Evolutionary conservation across 805 yeast genomes (phyloP), one percentile per base, ranked within the genome.

Genomic region (Candida boidinii): DNA sequence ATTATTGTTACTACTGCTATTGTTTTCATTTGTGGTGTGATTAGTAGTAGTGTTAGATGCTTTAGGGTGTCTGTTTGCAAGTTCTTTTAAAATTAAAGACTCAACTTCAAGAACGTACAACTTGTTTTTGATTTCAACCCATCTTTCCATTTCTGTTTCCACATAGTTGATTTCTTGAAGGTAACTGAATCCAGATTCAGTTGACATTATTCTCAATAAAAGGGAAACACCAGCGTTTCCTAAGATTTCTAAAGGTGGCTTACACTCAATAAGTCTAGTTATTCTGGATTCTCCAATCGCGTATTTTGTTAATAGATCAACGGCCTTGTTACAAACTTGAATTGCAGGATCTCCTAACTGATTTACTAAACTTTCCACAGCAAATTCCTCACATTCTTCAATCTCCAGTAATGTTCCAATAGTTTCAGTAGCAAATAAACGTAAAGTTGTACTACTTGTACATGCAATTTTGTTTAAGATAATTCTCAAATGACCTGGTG

Each of bases 261-360:
- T 57, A 35, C 66, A 57, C 10, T 53, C 49, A 9, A 83, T 68
- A 12, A 83, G 65, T 30, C 62, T 63, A 23, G 64, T 62, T 23
- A 79, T 51, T 31, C 70, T 70, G 16, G 59, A 62, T 13, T 42
- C 49, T 10, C 65, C 62, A n/a, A 54, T 54, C 38, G 81, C 76
- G 39, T 60, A 73, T 15, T 61, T 66, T 25, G 73, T 73, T 20
- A 81, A 47, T 3, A 68, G 60, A 27, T 64, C 63, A n/a, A 76
- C 74, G 0, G 84, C 79, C 7, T 65, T 49, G 12, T 69, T 61
- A 29, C 76, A 68, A 4, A 81, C 78, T 17, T 64, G 70, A 13
- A 64, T 50, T 23, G 70, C 73, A 0, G 71, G 64, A 48, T 86
- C 95, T 49, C 81, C 83, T 4, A 87, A 55, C 43, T 80, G 87